Conservation (phyloP, 768 basidiomycete species). For the Boletus sp. region DNA sequence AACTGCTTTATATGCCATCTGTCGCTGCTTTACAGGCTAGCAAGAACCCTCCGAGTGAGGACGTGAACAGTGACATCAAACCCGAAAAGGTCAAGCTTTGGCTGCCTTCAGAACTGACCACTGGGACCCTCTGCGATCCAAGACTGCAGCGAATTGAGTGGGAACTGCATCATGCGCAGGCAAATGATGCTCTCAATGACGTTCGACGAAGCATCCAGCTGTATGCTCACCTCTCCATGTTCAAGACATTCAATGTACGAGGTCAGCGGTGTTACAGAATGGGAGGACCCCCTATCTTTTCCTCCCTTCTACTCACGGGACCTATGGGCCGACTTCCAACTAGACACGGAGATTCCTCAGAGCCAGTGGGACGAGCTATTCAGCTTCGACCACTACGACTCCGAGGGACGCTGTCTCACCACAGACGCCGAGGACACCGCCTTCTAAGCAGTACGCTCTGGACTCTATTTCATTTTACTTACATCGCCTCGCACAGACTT, state of each 20-base stretch:
- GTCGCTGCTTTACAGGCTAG: background rate
- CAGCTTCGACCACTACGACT: too few species aligned
- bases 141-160: background rate
- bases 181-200: background rate
- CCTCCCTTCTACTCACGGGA: too few species aligned
- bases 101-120: background rate
- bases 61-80: background rate
- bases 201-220: background rate
- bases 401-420: too few species aligned
- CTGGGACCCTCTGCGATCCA: background rate
- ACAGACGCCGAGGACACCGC: too few species aligned
- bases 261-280: conserved; percentile 2
- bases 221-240: background rate
- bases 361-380: too few species aligned
- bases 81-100: background rate
- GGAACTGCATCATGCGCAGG: background rate
- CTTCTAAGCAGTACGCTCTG: too few species aligned
- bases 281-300: too few species aligned
- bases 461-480: too few species aligned
- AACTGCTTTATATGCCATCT: background rate
- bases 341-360: too few species aligned
- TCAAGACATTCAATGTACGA: background rate
- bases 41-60: background rate
- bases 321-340: too few species aligned
- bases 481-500: too few species aligned